Evolutionary conservation across 257 asterid genomes (phyloP), one percentile per base, ranked within the genome.

Genomic region (Penstemon davidsonii): DNA sequence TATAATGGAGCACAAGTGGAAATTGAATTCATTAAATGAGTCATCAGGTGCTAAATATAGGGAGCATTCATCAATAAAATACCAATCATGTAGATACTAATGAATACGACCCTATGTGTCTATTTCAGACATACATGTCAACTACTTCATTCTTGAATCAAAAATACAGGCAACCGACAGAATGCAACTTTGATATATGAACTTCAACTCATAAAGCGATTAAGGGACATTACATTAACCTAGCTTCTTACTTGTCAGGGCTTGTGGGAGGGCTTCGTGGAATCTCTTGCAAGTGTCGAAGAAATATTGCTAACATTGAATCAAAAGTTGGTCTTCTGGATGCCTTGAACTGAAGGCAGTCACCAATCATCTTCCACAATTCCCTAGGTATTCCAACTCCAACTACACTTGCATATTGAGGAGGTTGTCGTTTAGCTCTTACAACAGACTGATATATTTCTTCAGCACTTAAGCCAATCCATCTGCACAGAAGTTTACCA

Each of bases 291-390:
- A 94, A 86, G 83, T 88, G 88, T 19, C 91, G 95, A 69, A 94
- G 96, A 82, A 94, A 94, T 72, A 88, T 87, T 66, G 86, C 81
- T 70, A 88, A 76, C 97, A 94, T 94, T 47, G 97, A 85, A 82
- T 84, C 90, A 81, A 94, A 94, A 74, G 96, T 82, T 57, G 99
- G 99, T 69, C 99, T 87, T 78, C 61, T 86, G 58, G 96, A 86
- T 55, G 90, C 85, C 84, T 85, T 91, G 85, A 83, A 83, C 78
- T 94, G 99, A 80, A 94, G 84, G 82, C 99, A 94, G 79, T 94
- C 99, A 73, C 99, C 99, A 86, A 94, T 88, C 97, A 94, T 91
- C 85, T 87, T 94, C 99, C 99, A 94, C 83, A 94, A 73, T 71
- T 94, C 97, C 78, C 92, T 83, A 5, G 99, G 99, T 75, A 94